Base-by-base conservation (phyloP, 176 grass and related monocot genomes). In the Tuctoria greenei region DNA sequence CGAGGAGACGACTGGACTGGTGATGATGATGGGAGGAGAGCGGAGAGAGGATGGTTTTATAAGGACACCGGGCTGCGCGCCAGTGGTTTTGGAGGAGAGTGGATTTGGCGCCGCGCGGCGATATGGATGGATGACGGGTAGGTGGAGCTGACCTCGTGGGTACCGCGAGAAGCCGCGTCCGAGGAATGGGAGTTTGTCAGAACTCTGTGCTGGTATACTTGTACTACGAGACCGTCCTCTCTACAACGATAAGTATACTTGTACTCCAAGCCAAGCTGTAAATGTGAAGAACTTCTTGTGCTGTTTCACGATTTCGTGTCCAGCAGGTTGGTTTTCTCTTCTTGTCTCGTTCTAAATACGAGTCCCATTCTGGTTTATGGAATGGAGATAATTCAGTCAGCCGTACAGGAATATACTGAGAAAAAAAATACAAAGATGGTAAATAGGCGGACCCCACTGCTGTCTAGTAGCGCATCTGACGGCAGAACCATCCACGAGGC, bases 91-190 rank as follows among this genome's bases (percentile, higher is more conserved):
- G 62, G 67, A 64, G 47, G 21, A 64, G 8, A 31, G 67, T 71
- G 77, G 84, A 31, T 81, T 86, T 45, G 84, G 64, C 71, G 77
- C 71, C 83, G 62, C 68, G 21, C n/a, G n/a, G n/a, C n/a, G n/a
- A n/a, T n/a, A n/a, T n/a, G n/a, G n/a, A n/a, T n/a, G n/a, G n/a
- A n/a, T n/a, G n/a, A n/a, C n/a, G 54, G 34, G 38, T 61, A 7
- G 0, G 61, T 17, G 71, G 51, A 71, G 35, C 37, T 66, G 57
- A 43, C 77, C 54, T 0, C 28, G 7, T 64, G 60, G 27, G 15
- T 63, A 49, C 46, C 15, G 46, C 46, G 15, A 16, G 46, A 49
- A 49, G 46, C 46, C 46, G 46, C 46, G 46, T 49, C 38, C 38
- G 38, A 39, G 38, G 38, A 39, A 39, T 39, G 38, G 38, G 38